Conservation (phyloP, 345 rosid genomes). For the Kernera saxatilis region DNA sequence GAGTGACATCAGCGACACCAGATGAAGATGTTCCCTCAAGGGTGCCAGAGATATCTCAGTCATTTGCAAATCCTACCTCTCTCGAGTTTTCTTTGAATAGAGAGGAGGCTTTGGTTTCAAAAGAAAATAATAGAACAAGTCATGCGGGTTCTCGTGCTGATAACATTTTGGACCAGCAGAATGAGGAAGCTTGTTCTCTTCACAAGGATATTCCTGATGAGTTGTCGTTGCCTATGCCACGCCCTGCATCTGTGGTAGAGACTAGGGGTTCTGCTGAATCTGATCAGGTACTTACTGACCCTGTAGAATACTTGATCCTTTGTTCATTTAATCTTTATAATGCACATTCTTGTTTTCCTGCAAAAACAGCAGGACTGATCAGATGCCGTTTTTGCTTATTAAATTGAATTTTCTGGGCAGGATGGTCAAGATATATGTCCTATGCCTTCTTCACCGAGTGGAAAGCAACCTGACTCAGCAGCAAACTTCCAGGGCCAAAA, state of each 20-base stretch:
- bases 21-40: slow-evolving; percentile 23
- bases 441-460: slow-evolving; percentile 1
- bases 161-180: slow-evolving; percentile 18
- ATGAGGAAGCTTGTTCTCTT: slow-evolving; percentile 22
- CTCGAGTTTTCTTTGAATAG: slow-evolving; percentile 4
- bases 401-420: slow-evolving; percentile 23
- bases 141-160: background rate
- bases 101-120: slow-evolving; percentile 16
- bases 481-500: background rate
- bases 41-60: slow-evolving; percentile 13
- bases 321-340: slow-evolving; percentile 17
- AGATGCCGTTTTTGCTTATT: slow-evolving; percentile 17
- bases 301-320: slow-evolving; percentile 13
- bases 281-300: slow-evolving; percentile 10
- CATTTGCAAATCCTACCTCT: slow-evolving; percentile 11
- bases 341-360: slow-evolving; percentile 11
- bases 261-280: slow-evolving; percentile 12
- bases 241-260: slow-evolving; percentile 17
- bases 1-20: slow-evolving; percentile 6
- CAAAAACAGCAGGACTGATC: background rate
- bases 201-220: slow-evolving; percentile 14
- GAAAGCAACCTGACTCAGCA: slow-evolving; percentile 3
- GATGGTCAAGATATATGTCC: slow-evolving; percentile 25
- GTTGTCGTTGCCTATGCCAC: slow-evolving; percentile 6
- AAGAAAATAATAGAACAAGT: background rate